Base-by-base conservation (phyloP, 805 yeast genomes). In the Kuraishia borneana region DNA sequence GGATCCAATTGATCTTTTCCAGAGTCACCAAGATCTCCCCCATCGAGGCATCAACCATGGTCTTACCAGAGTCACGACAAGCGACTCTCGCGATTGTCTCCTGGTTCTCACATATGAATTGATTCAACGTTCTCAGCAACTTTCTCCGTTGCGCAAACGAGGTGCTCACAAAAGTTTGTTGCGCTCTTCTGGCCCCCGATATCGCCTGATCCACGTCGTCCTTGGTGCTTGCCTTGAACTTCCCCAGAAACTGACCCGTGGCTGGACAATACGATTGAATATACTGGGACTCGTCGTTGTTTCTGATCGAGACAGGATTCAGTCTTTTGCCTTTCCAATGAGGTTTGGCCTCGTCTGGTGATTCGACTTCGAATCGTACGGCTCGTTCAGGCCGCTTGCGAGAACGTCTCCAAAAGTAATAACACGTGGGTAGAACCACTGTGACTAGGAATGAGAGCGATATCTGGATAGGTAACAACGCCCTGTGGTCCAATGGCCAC, bases 201-300 rank as follows among this genome's bases (percentile, higher is more conserved):
- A 92, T 73, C 36, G 75, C 67, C 5, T 47, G 44, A 51, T 89
- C 89, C 54, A 92, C 82, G 31, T 85, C 92, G 3, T 66, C 68
- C 31, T 62, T 64, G n/a, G 79, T 58, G 37, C 75, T 71, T 2
- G 84, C 76, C 32, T 66, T 60, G 45, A 76, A 78, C 17, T 76
- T 65, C 1, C 95, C 97, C 42, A 89, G 62, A 41, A 62, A 76
- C 56, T 85, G 96, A 22, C 96, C 94, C 0, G 97, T 92, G 0
- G 97, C 96, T 3, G 98, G 98, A 58, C 98, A 89, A 53, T 83
- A 81, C 40, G 88, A 74, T 49, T 84, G 88, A 40, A 89, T 83
- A 42, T 57, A 63, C 16, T 61, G 65, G 2, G 89, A 83, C 35
- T 81, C 87, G 18, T 68, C 70, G 2, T 69, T 67, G 37, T 73